A percentile compares a stretch with the other conserved stretches of the same genome.
phyloP scores from a whole-genome alignment of 2,329 filamentous ascomycete species.

The Fusarium brachygibbosum region DNA sequence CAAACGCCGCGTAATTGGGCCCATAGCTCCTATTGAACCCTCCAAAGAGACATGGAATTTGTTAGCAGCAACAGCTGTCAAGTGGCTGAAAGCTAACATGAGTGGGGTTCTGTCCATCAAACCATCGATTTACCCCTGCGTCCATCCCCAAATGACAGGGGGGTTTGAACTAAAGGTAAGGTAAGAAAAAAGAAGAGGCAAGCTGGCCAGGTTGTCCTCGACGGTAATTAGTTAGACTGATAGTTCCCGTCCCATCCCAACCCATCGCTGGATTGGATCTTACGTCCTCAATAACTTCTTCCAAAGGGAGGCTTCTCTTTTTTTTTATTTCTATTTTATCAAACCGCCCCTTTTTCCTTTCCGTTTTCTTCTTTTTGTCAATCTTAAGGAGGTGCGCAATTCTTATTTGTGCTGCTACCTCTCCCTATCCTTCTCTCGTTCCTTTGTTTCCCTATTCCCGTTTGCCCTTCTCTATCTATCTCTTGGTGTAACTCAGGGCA shows the following conservation, averaged over 20 bases:
- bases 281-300: constrained; percentile 38
- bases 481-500: constrained; percentile 24
- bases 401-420: constrained; percentile 33
- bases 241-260: neutral
- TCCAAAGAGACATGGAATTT: constrained; percentile 15
- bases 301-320: constrained; percentile 41
- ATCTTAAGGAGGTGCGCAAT: constrained; percentile 35
- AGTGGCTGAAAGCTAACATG: constrained; percentile 36
- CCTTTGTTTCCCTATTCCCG: constrained; percentile 41
- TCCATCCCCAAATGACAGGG: constrained; percentile 38
- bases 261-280: constrained; percentile 15
- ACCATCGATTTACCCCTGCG: constrained; percentile 37
- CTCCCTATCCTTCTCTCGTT: constrained; percentile 43
- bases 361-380: constrained; percentile 28
- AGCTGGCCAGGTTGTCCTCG: constrained; percentile 50
- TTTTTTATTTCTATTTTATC: constrained; percentile 20
- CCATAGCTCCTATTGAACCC: constrained; percentile 7
- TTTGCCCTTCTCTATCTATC: constrained; percentile 24
- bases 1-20: constrained; percentile 24
- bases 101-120: constrained; percentile 30
- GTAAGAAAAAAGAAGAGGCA: constrained; percentile 30
- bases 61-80: constrained; percentile 42
- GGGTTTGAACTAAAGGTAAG: constrained; percentile 1
- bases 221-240: constrained; percentile 21
- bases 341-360: constrained; percentile 29